Evolutionary conservation across 1,284 basidiomycete genomes (phyloP), one percentile per base, ranked within the genome.

Genomic region (Somion occarium): DNA sequence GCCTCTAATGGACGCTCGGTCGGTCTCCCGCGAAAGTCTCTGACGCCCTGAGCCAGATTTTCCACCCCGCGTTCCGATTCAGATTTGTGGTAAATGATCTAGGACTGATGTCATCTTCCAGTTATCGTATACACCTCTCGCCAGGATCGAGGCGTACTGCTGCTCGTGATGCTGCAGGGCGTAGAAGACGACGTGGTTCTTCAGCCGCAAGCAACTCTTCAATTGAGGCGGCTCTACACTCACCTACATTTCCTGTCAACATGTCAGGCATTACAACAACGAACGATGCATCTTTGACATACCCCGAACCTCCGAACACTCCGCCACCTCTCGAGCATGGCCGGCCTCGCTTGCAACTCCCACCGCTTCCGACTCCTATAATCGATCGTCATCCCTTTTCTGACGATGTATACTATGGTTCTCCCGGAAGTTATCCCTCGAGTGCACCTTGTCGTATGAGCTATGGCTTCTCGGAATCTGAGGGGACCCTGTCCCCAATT

Each of bases 91-190:
- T 7, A 34, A 15, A 15, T 34, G 30, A 34, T 7, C 15, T 7
- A 15, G 15, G 7, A 34, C 30, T 34, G 30, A 34, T 39, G 22
- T 19, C 20, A 53, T 56, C 48, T 54, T 58, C 26, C 59, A 86
- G 84, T 59, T 87, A 86, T 59, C 80, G 83, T 20, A 86, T 87
- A 53, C 84, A 87, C 62, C 71, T 87, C 5, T 85, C 84, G 1
- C 84, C 85, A 0, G 83, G 85, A 43, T 87, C 85, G 0, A 73
- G 85, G 22, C 69, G 84, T 48, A 79, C 73, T 59, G 82, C 84
- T 0, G 67, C 62, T 54, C 67, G 73, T 9, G 30, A 34, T 34
- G 30, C 30, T 34, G 30, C 30, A 7, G 30, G 30, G 30, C 30
- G 30, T 15, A 34, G 30, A 34, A 34, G 30, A 34, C 30, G 30